Base-by-base conservation (phyloP, 176 grass and related monocot genomes). In the Musa schizocarpa region DNA sequence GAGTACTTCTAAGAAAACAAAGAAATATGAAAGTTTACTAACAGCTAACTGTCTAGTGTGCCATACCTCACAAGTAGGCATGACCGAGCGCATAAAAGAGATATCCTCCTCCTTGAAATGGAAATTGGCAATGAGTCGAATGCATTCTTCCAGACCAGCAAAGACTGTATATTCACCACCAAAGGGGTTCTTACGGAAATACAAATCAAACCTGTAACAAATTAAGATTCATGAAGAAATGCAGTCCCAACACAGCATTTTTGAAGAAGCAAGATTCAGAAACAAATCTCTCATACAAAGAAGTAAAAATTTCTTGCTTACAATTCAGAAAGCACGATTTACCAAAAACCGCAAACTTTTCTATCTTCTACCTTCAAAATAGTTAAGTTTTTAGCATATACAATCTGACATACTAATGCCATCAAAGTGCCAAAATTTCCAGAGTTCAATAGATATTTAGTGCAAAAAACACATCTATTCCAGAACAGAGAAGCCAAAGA, bases 181-280 rank as follows among this genome's bases (percentile, higher is more conserved):
- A 87, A 98, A 98, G 71, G 95, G 90, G 77, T 91, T 98, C 82
- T 93, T 98, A 80, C 90, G 93, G 29, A 98, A 98, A 82, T 98
- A 98, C 29, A 98, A 66, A 81, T 98, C 95, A 82, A 93, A 98
- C 71, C 95, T 98, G 81, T 66, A 85, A 87, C 77, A 83, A 34
- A 74, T 72, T 59, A 83, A 64, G 34, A 65, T 84, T 63, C 53
- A 82, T 61, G 8, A 50, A 77, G 66, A 76, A 82, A 70, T 70
- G 34, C 34, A 43, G 3, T 43, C 34, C 34, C 34, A 43, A 43
- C 4, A 0, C 6, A 43, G 34, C 34, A 43, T 43, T 43, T 43
- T 43, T 43, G 4, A 34, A 85, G 67, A 16, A 57, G 76, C 25
- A 62, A 73, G 17, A 77, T 49, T 14, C 57, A 16, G 58, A 72